Evolutionary conservation across 75 land plant genomes (phyloP), one percentile per base, ranked within the genome.

Genomic region (Picea glauca): DNA sequence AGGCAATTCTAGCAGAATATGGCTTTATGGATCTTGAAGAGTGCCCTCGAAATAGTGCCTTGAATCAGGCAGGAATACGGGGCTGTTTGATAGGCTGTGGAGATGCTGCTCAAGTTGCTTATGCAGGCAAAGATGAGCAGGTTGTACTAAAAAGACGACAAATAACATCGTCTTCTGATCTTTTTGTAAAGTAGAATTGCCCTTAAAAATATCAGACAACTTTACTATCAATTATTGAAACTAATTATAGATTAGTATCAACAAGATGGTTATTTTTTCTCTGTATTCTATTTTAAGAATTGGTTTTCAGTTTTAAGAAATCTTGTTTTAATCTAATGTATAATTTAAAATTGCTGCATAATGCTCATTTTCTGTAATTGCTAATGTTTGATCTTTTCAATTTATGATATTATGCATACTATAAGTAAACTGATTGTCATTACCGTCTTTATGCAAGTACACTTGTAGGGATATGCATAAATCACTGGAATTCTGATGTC

Each of bases 1-100:
- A 97, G 78, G 99, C 99, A 46, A 78, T 85, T 70, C 67, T 94
- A 74, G 95, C 92, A 76, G 99, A 97, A 66, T 64, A 83, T 62
- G 93, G 93, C 60, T 91, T 90, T 62, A 77, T 78, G 38, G 85
- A 77, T 15, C 74, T 68, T 32, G 63, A 80, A 62, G 74, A 72
- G 62, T 38, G 40, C 50, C 50, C 46, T 67, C n/a, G 0, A 30
- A 40, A 38, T 67, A 38, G 46, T 67, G 43, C 40, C 72, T 13
- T 33, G 72, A 38, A 33, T 20, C n/a, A 67, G 20, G 43, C 43
- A 40, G 76, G 77, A 58, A 72, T 32, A 77, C 60, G 23, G 23
- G 43, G 35, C n/a, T 61, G 35, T 60, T 38, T 57, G 12, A 35
- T 12, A n/a, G 66, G 13, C 46, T 30, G 23, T 60, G 78, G 78